Percentiles rank a stretch among this genome's conserved stretches.
Evolutionary conservation across 2,329 filamentous ascomycete genomes (phyloP).

Genomic region (Teratosphaeria zuluensis): DNA sequence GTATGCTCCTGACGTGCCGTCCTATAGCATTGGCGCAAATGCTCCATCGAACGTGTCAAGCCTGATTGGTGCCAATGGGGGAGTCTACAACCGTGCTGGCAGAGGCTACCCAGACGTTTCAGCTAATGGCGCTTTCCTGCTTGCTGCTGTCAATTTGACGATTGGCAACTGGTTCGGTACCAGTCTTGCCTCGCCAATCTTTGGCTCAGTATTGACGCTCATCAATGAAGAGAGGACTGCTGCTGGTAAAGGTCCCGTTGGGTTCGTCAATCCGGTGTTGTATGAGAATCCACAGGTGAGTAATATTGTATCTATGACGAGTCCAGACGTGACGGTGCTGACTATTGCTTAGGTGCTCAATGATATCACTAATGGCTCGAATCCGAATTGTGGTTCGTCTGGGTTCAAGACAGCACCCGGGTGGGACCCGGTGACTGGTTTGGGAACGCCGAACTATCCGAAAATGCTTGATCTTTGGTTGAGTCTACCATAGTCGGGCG

Average conservation of each 20-base stretch:
- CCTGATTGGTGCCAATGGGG: conserved; percentile 12
- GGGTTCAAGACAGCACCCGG: conserved; percentile 10
- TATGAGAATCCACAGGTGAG: conserved; percentile 1
- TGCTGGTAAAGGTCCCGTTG: conserved; percentile 12
- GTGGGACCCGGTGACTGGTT: conserved; percentile 19
- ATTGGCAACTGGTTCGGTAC: conserved; percentile 10
- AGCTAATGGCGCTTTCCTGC: conserved; percentile 40
- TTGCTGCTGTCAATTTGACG: conserved; percentile 29
- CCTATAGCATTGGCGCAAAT: conserved; percentile 12
- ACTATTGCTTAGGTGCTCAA: conserved; percentile 11
- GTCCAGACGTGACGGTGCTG: neutral
- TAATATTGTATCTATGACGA: neutral
- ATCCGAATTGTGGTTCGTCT: conserved; percentile 22
- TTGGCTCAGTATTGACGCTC: conserved; percentile 37
- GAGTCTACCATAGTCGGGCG: conserved; percentile 3
- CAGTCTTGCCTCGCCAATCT: conserved; percentile 31
- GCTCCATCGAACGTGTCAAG: conserved; percentile 1
- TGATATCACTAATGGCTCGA: conserved; percentile 16
- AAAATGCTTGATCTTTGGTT: conserved; percentile 17
- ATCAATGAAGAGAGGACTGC: conserved; percentile 27
- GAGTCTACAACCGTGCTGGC: conserved; percentile 19
- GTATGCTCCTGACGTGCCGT: conserved; percentile 13
- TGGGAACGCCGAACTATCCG: conserved; percentile 20
- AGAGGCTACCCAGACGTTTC: conserved; percentile 27
- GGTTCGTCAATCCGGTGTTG: conserved; percentile 13